phyloP scores from a whole-genome alignment of 768 basidiomycete genomes.

The Podaxis sp. region DNA sequence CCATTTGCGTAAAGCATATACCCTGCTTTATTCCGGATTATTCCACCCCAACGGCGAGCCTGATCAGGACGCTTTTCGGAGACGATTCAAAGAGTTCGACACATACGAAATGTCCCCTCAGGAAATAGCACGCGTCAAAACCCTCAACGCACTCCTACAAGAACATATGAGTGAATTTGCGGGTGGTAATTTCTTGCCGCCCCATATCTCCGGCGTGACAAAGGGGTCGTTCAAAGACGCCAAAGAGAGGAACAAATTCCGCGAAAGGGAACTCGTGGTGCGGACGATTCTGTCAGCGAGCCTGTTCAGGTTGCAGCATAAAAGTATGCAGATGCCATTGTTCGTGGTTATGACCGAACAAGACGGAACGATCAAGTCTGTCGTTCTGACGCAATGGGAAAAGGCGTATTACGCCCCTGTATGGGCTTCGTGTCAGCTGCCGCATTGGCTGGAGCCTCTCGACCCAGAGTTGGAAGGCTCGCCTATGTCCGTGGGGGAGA shows the following conservation, averaged over 20 bases:
- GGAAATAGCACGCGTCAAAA: constrained; percentile 2
- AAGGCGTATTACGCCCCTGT: constrained; percentile 9
- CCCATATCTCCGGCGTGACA: constrained; percentile 4
- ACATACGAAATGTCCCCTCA: constrained; percentile 9
- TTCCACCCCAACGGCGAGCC: constrained; percentile 10
- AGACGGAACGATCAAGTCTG: constrained; percentile 8
- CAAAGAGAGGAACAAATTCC: constrained; percentile 9
- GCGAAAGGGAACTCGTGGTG: constrained; percentile 1
- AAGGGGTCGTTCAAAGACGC: constrained; percentile 5
- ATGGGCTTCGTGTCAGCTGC: constrained; percentile 11
- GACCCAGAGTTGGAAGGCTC: background rate
- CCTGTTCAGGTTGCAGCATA: constrained; percentile 6
- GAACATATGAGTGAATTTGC: constrained; percentile 9
- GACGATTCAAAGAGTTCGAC: constrained; percentile 4
- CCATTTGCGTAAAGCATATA: constrained; percentile 6
- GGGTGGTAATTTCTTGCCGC: constrained; percentile 9
- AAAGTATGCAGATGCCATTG: constrained; percentile 5
- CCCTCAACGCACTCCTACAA: constrained; percentile 3
- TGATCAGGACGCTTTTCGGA: background rate
- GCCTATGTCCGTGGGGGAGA: constrained; percentile 6
- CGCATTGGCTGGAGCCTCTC: constrained; percentile 9
- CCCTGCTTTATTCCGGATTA: constrained; percentile 3
- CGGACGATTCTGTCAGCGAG: constrained; percentile 4
- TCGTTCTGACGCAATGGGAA: constrained; percentile 11
- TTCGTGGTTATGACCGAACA: constrained; percentile 8